phyloP scores from a whole-genome alignment of 2,329 filamentous ascomycete genomes.

The Rhinocladiella mackenziei region DNA sequence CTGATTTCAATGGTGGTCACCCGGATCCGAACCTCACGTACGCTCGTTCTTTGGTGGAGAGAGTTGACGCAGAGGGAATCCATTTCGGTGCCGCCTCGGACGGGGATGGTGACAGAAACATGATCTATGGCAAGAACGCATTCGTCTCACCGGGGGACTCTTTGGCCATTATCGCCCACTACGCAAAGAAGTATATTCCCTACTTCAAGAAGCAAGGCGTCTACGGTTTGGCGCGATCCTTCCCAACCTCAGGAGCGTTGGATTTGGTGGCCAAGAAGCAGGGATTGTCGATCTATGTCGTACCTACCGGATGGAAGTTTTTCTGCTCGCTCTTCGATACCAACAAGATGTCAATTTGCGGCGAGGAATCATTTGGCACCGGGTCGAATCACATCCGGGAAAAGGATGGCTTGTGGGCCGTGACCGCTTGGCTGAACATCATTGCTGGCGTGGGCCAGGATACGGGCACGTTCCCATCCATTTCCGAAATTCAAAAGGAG shows the following conservation, averaged over 20 bases:
- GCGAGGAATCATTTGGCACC: conserved; percentile 96
- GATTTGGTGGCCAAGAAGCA: conserved; percentile 95
- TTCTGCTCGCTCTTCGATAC: conserved; percentile 95
- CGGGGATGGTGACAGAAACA: conserved; percentile 97
- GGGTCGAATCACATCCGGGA: conserved; percentile 98
- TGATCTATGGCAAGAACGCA: conserved; percentile 96
- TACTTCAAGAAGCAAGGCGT: conserved; percentile 98
- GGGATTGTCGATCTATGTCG: conserved; percentile 87
- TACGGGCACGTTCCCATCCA: conserved; percentile 65
- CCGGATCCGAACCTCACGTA: conserved; percentile 98
- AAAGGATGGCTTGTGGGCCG: conserved; percentile 97
- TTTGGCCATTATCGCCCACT: conserved; percentile 95
- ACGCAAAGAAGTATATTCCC: conserved; percentile 82
- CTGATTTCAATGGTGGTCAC: conserved; percentile 95
- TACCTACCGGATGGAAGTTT: conserved; percentile 98
- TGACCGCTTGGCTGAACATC: conserved; percentile 98
- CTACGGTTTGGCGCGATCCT: conserved; percentile 89
- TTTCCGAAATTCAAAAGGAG: conserved; percentile 91
- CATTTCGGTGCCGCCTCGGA: conserved; percentile 96
- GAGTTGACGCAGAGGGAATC: conserved; percentile 83
- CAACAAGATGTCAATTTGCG: conserved; percentile 95
- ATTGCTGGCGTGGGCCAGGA: conserved; percentile 88
- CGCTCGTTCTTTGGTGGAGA: conserved; percentile 88
- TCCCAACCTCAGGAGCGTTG: conserved; percentile 94
- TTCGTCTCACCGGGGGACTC: conserved; percentile 98